These are phyloP conservation scores for Ascochyta clinopodiicola DNA, from an alignment of 2,329 filamentous ascomycete species.

Conservation along the genomic window DNA sequence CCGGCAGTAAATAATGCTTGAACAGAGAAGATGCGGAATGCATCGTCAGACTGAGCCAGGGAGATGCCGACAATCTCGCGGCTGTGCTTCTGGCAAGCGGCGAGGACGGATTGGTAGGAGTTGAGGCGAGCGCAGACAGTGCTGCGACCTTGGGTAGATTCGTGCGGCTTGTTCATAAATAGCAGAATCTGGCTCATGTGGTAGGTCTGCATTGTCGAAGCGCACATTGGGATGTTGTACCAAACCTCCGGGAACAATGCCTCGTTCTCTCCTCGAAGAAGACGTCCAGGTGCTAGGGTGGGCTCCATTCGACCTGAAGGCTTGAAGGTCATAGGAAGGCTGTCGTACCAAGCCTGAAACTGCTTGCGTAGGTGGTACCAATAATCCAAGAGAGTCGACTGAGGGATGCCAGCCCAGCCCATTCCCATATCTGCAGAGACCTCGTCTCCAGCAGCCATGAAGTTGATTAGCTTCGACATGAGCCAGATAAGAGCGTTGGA, in stretches of 20 bases:
- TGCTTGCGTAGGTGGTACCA: slow-evolving; percentile 64
- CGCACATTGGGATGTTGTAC: slow-evolving; percentile 69
- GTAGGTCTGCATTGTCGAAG: slow-evolving; percentile 69
- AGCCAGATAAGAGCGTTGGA: slow-evolving; percentile 71
- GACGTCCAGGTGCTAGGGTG: slow-evolving; percentile 29
- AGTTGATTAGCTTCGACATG: slow-evolving; percentile 70
- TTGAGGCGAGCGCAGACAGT: slow-evolving; percentile 62
- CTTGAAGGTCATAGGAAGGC: slow-evolving; percentile 65
- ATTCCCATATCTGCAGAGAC: slow-evolving; percentile 49
- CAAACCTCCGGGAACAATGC: slow-evolving; percentile 63
- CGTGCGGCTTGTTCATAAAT: slow-evolving; percentile 65
- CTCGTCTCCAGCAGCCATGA: slow-evolving; percentile 64
- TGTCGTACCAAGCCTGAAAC: slow-evolving; percentile 65
- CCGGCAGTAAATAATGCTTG: slow-evolving; percentile 69
- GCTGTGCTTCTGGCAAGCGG: slow-evolving; percentile 63
- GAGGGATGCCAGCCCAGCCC: slow-evolving; percentile 55
- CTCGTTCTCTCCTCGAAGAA: slow-evolving; percentile 39
- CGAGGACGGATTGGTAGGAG: slow-evolving; percentile 63
- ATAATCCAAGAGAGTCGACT: slow-evolving; percentile 57
- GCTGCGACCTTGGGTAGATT: slow-evolving; percentile 60
- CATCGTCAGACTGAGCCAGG: slow-evolving; percentile 61
- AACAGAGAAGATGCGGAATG: slow-evolving; percentile 64
- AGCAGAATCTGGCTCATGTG: slow-evolving; percentile 69
- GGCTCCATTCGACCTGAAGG: slow-evolving; percentile 60
- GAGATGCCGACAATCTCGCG: slow-evolving; percentile 68